These are phyloP conservation scores for Aspergillus carbonarius DNA, from an alignment of 2,329 filamentous ascomycete species.

Conservation along the genomic window DNA sequence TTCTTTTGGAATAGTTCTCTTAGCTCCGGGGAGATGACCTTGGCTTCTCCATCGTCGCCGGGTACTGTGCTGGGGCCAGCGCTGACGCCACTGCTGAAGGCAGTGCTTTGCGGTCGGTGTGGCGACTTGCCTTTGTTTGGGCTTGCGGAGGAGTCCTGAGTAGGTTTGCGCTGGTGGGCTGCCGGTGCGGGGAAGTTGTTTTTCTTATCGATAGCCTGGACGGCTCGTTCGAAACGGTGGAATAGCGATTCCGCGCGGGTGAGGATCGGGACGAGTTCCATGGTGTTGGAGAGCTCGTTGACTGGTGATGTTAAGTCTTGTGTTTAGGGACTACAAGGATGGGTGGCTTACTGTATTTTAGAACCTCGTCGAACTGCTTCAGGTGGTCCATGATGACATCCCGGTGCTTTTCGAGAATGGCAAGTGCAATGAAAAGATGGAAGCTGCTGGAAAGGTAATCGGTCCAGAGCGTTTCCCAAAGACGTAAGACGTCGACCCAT, in stretches of 20 bases:
- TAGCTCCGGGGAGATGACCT: slow-evolving; percentile 64
- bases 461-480: slow-evolving; percentile 96
- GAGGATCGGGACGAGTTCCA: slow-evolving; percentile 83
- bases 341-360: slow-evolving; percentile 82
- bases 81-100: slow-evolving; percentile 26
- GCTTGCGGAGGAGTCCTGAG: slow-evolving; percentile 13
- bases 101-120: slow-evolving; percentile 18
- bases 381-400: slow-evolving; percentile 95
- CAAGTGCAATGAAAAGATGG: slow-evolving; percentile 89
- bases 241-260: slow-evolving; percentile 87
- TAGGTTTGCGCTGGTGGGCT: slow-evolving; percentile 50
- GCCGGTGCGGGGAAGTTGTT: slow-evolving; percentile 68
- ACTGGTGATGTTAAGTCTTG: slow-evolving; percentile 53
- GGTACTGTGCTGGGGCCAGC: slow-evolving; percentile 3
- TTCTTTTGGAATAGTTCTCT: slow-evolving; percentile 62
- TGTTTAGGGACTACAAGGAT: neutral
- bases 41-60: slow-evolving; percentile 33
- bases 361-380: slow-evolving; percentile 90
- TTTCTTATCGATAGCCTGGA: slow-evolving; percentile 92
- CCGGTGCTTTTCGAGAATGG: slow-evolving; percentile 93
- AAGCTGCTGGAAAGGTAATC: slow-evolving; percentile 87
- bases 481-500: slow-evolving; percentile 78
- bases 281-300: slow-evolving; percentile 90
- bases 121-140: slow-evolving; percentile 34
- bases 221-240: slow-evolving; percentile 78